Percentiles rank a stretch among this genome's conserved stretches.
These are phyloP conservation scores for Amphirosellinia nigrospora DNA, from an alignment of 495 filamentous ascomycete species.

Conservation along the genomic window DNA sequence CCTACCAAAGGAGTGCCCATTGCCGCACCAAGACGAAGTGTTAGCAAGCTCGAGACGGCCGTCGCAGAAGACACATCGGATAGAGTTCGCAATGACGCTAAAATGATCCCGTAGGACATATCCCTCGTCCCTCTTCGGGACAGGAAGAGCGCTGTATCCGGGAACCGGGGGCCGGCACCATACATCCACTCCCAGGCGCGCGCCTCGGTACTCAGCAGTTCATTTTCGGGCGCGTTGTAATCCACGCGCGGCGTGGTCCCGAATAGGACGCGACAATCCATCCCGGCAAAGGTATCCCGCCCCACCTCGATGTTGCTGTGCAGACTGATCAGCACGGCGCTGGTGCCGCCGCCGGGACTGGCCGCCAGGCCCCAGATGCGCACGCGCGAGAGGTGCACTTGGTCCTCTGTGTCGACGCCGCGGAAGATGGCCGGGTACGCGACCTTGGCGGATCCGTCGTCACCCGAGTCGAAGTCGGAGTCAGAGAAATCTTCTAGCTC, in stretches of 20 bases:
- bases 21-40: conserved; percentile 31
- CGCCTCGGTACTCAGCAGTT: conserved; percentile 46
- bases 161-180: conserved; percentile 49
- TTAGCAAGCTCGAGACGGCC: conserved; percentile 26
- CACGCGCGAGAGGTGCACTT: conserved; percentile 50
- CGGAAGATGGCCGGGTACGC: conserved; percentile 24
- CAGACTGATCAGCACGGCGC: conserved; percentile 45
- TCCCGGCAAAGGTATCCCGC: conserved; percentile 50
- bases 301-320: conserved; percentile 48
- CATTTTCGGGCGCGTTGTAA: background rate
- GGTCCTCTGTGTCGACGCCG: conserved; percentile 33
- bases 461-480: conserved; percentile 35
- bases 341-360: conserved; percentile 51
- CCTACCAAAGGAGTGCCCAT: conserved; percentile 43
- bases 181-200: conserved; percentile 56
- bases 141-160: conserved; percentile 30
- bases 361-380: conserved; percentile 52
- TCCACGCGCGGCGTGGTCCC: conserved; percentile 24
- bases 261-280: conserved; percentile 48
- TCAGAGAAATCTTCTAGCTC: conserved; percentile 27
- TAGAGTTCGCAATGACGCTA: conserved; percentile 30
- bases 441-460: conserved; percentile 31
- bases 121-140: conserved; percentile 1
- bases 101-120: conserved; percentile 41
- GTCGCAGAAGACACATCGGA: conserved; percentile 49